Evolutionary conservation across 2,329 filamentous ascomycete genomes (phyloP), one percentile per base, ranked within the genome.

Genomic region (Fusarium sp.): DNA sequence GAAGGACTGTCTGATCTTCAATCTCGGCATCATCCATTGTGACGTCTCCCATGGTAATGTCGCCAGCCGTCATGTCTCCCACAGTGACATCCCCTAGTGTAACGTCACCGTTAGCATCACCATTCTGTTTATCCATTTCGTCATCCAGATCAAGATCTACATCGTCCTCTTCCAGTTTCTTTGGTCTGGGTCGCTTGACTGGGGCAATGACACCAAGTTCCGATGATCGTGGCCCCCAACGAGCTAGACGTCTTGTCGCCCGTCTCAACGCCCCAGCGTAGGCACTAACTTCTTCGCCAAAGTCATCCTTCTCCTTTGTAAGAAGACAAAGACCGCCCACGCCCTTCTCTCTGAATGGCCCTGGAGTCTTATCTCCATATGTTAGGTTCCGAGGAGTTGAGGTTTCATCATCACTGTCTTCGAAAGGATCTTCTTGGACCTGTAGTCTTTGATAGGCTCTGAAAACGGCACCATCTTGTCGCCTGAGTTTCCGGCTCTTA

Each of bases 261-360:
- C 92, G 88, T 60, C 91, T 85, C 24, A 96, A 83, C 13, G 93
- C 88, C 17, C 92, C 90, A 8, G 90, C 88, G 66, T 93, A 91
- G 4, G 89, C 86, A 62, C 88, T 87, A 11, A 90, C 87, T 80
- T 96, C 93, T 80, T 96, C 94, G 48, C 94, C 94, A 75, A 91
- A 93, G 82, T 96, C 93, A 70, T 94, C 92, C 0, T 86, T 82
- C 79, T 95, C 93, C 22, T 84, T 82, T 26, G 83, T 83, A 1
- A 93, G 83, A 38, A 89, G 90, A 59, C 88, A 89, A 44, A 94
- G 86, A 3, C 91, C 94, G n/a, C 87, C 89, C 60, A 90, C 84
- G 12, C 90, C 90, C 69, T 84, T 84, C 78, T 90, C 88, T 41
- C 87, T 85, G 75, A 91, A 91, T 24, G 80, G 66, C 6, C 79